These are phyloP conservation scores for Tranzscheliella williamsii DNA, from an alignment of 1,284 basidiomycete genomes.

Conservation along the genomic window DNA sequence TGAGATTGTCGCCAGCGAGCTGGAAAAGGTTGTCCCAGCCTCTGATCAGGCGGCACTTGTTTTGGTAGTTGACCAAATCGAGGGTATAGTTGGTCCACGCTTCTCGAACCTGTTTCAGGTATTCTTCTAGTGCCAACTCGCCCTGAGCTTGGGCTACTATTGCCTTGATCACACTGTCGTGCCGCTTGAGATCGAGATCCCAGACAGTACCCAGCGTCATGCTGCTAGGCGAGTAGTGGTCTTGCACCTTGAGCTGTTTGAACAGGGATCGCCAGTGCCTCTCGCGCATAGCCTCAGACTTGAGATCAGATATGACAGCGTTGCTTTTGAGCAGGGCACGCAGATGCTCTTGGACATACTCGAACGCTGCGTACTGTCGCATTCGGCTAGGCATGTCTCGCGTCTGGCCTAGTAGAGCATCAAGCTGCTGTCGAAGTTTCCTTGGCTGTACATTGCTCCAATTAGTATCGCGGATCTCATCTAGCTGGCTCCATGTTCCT, in stretches of 20 bases:
- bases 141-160: slow-evolving; percentile 97
- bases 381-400: slow-evolving; percentile 98
- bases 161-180: slow-evolving; percentile 87
- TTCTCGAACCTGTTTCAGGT: slow-evolving; percentile 75
- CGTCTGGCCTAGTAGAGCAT: slow-evolving; percentile 82
- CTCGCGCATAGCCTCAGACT: slow-evolving; percentile 95
- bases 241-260: slow-evolving; percentile 73
- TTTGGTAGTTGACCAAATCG: slow-evolving; percentile 97
- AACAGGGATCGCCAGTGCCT: slow-evolving; percentile 98
- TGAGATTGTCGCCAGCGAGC: slow-evolving; percentile 70
- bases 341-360: slow-evolving; percentile 92
- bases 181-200: slow-evolving; percentile 91
- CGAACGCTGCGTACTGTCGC: slow-evolving; percentile 98
- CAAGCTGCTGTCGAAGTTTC: slow-evolving; percentile 91
- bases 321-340: slow-evolving; percentile 86
- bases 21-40: slow-evolving; percentile 82
- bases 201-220: slow-evolving; percentile 97
- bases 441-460: slow-evolving; percentile 88
- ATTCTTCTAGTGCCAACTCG: slow-evolving; percentile 68
- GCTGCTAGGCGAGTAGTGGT: slow-evolving; percentile 64
- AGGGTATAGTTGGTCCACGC: slow-evolving; percentile 94
- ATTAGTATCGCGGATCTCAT: slow-evolving; percentile 80
- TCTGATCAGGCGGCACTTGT: slow-evolving; percentile 91
- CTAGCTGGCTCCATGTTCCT: slow-evolving; percentile 92
- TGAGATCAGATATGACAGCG: slow-evolving; percentile 83